phyloP scores from a whole-genome alignment of 169 alveolate species.

The Miamiensis avidus region DNA sequence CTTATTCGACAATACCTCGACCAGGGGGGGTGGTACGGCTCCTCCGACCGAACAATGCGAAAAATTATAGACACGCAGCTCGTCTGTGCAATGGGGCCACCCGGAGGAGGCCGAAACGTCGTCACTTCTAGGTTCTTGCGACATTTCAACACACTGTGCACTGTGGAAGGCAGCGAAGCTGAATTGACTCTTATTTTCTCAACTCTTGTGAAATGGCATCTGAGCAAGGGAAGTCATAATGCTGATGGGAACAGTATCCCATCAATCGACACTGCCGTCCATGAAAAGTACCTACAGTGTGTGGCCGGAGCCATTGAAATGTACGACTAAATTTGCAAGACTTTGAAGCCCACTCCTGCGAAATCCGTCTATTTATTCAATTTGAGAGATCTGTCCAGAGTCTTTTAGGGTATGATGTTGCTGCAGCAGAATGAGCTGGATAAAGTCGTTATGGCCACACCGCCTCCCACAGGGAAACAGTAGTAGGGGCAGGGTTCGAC shows the following conservation, averaged over 20 bases:
- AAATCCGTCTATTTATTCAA: slow-evolving; percentile 78
- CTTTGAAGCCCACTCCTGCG: slow-evolving; percentile 80
- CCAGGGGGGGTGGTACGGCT: slow-evolving; percentile 75
- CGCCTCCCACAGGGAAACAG: too few species aligned
- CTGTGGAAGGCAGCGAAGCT: slow-evolving; percentile 59
- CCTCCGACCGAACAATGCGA: slow-evolving; percentile 64
- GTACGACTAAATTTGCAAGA: slow-evolving; percentile 60
- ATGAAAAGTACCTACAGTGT: slow-evolving; percentile 49
- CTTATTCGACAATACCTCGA: slow-evolving; percentile 73
- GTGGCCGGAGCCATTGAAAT: slow-evolving; percentile 74
- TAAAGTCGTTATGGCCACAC: slow-evolving; percentile 49
- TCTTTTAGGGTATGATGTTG: slow-evolving; percentile 70
- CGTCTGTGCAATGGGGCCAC: slow-evolving; percentile 72
- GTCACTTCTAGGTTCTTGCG: slow-evolving; percentile 76
- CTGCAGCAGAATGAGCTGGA: slow-evolving; percentile 60
- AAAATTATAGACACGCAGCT: slow-evolving; percentile 67
- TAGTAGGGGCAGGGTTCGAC: too few species aligned
- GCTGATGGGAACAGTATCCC: too few species aligned
- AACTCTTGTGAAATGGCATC: slow-evolving; percentile 74
- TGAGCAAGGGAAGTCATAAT: slow-evolving; percentile 48
- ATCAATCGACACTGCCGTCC: too few species aligned
- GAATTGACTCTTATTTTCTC: slow-evolving; percentile 65
- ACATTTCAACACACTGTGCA: slow-evolving; percentile 73
- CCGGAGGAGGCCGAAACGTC: slow-evolving; percentile 79
- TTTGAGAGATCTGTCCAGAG: slow-evolving; percentile 78